Conservation (phyloP, 805 yeast species). For the Suhomyces sp. region DNA sequence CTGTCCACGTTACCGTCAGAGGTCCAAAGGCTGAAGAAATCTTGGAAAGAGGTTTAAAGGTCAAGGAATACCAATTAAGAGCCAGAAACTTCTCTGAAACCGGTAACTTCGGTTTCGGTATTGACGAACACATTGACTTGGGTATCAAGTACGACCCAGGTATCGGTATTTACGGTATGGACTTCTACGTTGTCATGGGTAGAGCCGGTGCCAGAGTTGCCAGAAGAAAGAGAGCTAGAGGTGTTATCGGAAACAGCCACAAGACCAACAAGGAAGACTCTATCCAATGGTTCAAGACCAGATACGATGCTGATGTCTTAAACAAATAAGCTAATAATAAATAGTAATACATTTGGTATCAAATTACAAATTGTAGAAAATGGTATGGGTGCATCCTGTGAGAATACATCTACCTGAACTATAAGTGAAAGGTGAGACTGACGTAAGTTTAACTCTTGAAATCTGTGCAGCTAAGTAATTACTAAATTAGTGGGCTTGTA, state of each 20-base stretch:
- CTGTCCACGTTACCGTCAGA: conserved; percentile 98
- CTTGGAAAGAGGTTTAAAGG: conserved; percentile 99
- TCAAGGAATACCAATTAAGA: conserved; percentile 97
- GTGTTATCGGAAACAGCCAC: conserved; percentile 89
- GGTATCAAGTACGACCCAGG: conserved; percentile 99
- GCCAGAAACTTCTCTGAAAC: conserved; percentile 95
- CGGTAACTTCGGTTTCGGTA: conserved; percentile 99
- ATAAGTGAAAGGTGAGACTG: not conserved
- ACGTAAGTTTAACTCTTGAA: not conserved
- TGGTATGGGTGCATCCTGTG: no score
- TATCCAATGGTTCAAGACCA: conserved; percentile 98
- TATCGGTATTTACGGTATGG: conserved; percentile 99
- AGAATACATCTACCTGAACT: not conserved
- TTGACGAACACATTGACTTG: conserved; percentile 98
- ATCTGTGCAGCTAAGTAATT: no score
- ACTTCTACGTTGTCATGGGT: conserved; percentile 98
- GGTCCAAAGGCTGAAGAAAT: conserved; percentile 99
- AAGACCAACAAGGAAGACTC: conserved; percentile 89
- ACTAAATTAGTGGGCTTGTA: no score
- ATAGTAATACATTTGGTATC: conserved; percentile 4
- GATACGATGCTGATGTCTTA: conserved; percentile 98
- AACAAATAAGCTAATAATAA: conserved; percentile 52
- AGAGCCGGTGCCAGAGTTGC: conserved; percentile 99
- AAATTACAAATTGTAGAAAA: not conserved
- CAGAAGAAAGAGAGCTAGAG: conserved; percentile 95